Base-by-base conservation (phyloP, 176 grass and related monocot genomes). In the maize (Zea mays) region DNA sequence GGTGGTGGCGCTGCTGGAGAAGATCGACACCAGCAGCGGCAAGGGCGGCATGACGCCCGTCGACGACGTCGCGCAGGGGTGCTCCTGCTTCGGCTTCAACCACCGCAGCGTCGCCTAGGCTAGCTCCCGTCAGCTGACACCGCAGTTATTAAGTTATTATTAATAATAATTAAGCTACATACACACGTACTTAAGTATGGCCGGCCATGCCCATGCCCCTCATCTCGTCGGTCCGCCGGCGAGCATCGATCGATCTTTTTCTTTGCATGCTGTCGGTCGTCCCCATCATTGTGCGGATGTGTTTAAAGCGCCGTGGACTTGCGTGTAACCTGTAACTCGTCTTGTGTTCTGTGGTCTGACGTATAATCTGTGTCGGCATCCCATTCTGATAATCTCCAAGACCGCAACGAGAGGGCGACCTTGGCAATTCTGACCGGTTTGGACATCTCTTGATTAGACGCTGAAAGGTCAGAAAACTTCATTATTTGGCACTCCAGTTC, bases 1-100 rank as follows among this genome's bases (percentile, higher is more conserved):
- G 69, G 90, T 97, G 41, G 94, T 97, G 90, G 71, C 71, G 72
- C 76, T 89, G 76, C 84, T 97, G 65, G 90, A 97, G 84, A 83
- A 33, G 52, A 86, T 93, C 54, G 91, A 90, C 68, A 81, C 83
- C 3, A 10, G 63, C 35, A 71, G 38, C 58, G 91, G 88, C 56
- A 88, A 88, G 80, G 79, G 91, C 9, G 85, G 85, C 48, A 93
- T 93, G 91, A 69, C 86, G 3, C 82, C 85, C 4, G 17, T 83
- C 4, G 67, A 81, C 21, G 72, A 83, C 36, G 47, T 69, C 62
- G 11, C 9, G 10, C 77, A 84, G 19, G 83, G 88, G 0, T 93
- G 91, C 76, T 74, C 78, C 61, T 93, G 88, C 85, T 93, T 93
- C 46, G 44, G 76, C 49, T 66, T 76, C 54, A 70, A n/a, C n/a